Percentiles rank a stretch among this genome's conserved stretches.
These are phyloP conservation scores for Marasmius fiardii DNA, from an alignment of 1,284 basidiomycete species.

Conservation along the genomic window DNA sequence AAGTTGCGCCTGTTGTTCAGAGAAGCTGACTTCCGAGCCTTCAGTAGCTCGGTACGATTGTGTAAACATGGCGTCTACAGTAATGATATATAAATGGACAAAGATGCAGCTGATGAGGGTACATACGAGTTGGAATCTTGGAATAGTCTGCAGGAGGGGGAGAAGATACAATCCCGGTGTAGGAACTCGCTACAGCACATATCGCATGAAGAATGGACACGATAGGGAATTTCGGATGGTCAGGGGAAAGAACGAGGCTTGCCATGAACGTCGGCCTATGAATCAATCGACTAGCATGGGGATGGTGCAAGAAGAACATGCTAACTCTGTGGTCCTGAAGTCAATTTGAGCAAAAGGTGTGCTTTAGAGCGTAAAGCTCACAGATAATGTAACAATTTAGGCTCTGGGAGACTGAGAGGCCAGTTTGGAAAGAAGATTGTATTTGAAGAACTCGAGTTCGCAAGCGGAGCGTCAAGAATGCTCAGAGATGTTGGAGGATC, in stretches of 20 bases:
- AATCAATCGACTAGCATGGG: slow-evolving; percentile 63
- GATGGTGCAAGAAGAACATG: slow-evolving; percentile 70
- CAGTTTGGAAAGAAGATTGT: slow-evolving; percentile 54
- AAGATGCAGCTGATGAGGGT: background rate
- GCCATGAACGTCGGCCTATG: slow-evolving; percentile 63
- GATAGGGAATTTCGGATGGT: slow-evolving; percentile 69
- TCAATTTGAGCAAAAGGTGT: background rate
- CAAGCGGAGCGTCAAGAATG: slow-evolving; percentile 20
- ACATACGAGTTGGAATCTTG: slow-evolving; percentile 44
- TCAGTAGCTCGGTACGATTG: slow-evolving; percentile 43
- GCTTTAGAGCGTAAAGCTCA: slow-evolving; percentile 28
- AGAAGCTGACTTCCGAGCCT: slow-evolving; percentile 54
- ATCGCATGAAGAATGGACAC: slow-evolving; percentile 69
- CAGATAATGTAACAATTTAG: slow-evolving; percentile 62
- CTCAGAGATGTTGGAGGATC: background rate
- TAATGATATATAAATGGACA: background rate
- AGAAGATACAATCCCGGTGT: slow-evolving; percentile 54
- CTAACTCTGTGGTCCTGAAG: slow-evolving; percentile 47
- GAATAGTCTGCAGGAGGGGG: slow-evolving; percentile 48
- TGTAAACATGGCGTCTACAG: slow-evolving; percentile 51
- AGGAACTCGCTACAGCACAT: slow-evolving; percentile 69
- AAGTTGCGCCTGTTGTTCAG: slow-evolving; percentile 60
- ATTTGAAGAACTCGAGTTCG: no score
- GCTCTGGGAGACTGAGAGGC: slow-evolving; percentile 58
- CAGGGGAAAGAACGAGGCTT: slow-evolving; percentile 59